Conservation (phyloP, 768 basidiomycete genomes). For the Lyophyllum atratum region DNA sequence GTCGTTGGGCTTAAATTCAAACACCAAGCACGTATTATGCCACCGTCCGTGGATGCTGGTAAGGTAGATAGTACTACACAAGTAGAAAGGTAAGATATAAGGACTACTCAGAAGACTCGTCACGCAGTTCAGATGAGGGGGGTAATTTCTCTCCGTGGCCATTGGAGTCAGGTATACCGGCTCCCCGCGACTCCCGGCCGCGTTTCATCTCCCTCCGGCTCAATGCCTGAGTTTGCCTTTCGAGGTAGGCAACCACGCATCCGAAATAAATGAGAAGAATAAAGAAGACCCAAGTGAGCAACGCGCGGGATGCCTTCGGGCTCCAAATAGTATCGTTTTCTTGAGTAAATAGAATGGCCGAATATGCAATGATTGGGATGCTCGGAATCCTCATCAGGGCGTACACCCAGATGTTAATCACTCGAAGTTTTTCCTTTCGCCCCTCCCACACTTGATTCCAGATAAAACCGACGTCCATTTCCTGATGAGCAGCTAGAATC, state of each 20-base stretch:
- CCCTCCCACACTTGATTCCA: background rate
- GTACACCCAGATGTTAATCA: conserved; percentile 4
- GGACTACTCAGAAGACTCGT: no score
- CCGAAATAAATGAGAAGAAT: background rate
- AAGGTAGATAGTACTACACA: no score
- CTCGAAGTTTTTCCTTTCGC: background rate
- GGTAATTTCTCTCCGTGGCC: background rate
- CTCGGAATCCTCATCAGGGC: conserved; percentile 3
- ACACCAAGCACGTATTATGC: background rate
- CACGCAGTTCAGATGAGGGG: background rate
- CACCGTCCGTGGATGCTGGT: no score
- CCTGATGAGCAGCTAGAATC: conserved; percentile 3
- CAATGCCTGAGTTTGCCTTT: background rate
- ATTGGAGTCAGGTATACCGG: no score
- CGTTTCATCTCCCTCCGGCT: background rate
- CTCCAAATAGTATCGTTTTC: background rate
- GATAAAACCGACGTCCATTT: background rate
- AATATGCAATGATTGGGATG: conserved; percentile 1
- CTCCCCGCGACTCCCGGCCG: background rate
- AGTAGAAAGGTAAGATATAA: no score
- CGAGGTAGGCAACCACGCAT: background rate
- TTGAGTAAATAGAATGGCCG: background rate
- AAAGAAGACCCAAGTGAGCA: background rate
- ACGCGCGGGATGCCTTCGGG: background rate
- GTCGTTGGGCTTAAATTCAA: background rate